Evolutionary conservation across 176 grass and related monocot genomes (phyloP).

Genomic region (Stipa capillata): DNA sequence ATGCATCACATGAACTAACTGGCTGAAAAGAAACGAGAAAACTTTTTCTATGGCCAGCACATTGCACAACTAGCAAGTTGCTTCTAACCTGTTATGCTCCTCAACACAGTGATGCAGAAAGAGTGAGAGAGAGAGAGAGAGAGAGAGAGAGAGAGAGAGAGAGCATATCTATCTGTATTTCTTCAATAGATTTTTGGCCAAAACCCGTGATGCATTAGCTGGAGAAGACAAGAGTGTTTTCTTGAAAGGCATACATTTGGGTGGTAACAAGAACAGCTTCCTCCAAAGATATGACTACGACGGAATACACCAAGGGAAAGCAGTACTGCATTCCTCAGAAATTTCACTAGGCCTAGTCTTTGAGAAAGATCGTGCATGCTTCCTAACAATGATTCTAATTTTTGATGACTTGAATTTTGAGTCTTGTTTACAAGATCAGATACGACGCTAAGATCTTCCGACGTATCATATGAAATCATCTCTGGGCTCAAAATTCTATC

Average conservation of each 20-base stretch:
- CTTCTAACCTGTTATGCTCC: no score
- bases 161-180: constrained; percentile 59
- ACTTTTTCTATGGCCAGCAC: no score
- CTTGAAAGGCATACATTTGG: constrained; percentile 19
- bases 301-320: constrained; percentile 61
- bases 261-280: constrained; percentile 62
- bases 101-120: background rate
- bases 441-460: constrained; percentile 49
- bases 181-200: constrained; percentile 79
- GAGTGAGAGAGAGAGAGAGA: no score
- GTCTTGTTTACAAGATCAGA: no score
- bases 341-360: constrained; percentile 41
- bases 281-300: constrained; percentile 67
- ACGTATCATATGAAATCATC: constrained; percentile 51
- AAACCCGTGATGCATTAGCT: constrained; percentile 42
- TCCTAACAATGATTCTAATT: no score
- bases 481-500: no score
- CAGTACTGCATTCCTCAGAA: constrained; percentile 59
- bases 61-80: no score
- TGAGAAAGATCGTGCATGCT: constrained; percentile 20
- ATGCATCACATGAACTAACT: no score
- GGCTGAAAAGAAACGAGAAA: no score
- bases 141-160: no score
- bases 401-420: no score
- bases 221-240: constrained; percentile 25